phyloP scores from a whole-genome alignment of 257 asterid species.

The Cordia subcordata region DNA sequence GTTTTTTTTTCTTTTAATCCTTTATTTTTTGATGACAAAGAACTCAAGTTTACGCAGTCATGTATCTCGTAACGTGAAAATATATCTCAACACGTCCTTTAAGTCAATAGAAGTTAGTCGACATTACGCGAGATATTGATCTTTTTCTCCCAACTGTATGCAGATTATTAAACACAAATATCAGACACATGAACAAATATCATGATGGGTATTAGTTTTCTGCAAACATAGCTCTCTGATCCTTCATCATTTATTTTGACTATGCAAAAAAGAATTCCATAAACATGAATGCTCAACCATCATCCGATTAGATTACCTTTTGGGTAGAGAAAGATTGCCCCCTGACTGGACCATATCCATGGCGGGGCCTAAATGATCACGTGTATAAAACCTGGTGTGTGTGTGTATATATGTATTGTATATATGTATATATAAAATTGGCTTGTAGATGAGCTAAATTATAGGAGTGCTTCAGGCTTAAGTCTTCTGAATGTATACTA shows the following conservation, averaged over 20 bases:
- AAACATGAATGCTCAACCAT: background rate
- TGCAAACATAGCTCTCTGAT: slow-evolving; percentile 3
- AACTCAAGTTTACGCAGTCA: too few relatives aligned
- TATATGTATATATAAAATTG: background rate
- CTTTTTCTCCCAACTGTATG: slow-evolving; percentile 5
- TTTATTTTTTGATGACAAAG: too few relatives aligned
- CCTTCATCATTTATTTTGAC: background rate
- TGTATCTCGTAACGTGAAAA: too few relatives aligned
- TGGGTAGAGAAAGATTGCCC: background rate
- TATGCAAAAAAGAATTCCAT: background rate
- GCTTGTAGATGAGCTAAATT: background rate
- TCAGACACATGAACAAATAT: slow-evolving; percentile 26
- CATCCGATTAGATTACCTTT: background rate
- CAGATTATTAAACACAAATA: slow-evolving; percentile 13
- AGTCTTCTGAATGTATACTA: too few relatives aligned
- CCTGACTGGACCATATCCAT: background rate
- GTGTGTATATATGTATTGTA: background rate
- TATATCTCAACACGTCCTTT: too few relatives aligned
- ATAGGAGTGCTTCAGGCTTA: background rate
- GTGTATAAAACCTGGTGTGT: too few relatives aligned
- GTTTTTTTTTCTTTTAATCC: background rate
- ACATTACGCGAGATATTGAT: slow-evolving; percentile 14
- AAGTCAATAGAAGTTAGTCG: too few relatives aligned
- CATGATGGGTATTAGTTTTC: slow-evolving; percentile 32
- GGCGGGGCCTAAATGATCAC: background rate